Conservation (phyloP, 169 alveolate species). For the Eimeria necatrix region DNA sequence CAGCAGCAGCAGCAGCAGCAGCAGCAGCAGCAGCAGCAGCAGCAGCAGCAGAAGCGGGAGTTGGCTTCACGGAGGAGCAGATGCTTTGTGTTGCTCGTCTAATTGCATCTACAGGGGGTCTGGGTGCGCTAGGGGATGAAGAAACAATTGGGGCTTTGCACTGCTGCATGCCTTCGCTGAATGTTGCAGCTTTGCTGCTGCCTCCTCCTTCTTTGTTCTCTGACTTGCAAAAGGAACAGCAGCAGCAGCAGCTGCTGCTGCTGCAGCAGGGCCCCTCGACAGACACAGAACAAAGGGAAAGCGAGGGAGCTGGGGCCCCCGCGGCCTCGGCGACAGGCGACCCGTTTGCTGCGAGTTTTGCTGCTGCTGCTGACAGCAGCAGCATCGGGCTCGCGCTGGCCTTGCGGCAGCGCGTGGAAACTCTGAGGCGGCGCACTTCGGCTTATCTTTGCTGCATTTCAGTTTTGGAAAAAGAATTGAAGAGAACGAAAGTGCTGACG, state of each 20-base stretch:
- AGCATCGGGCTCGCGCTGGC: conserved; percentile 33
- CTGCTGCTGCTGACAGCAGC: conserved; percentile 65
- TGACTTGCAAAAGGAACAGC: background rate
- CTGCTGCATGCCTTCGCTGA: background rate
- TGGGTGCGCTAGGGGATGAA: conserved; percentile 28
- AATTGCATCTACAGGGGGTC: background rate
- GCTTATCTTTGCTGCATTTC: conserved; percentile 17
- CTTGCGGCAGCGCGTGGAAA: conserved; percentile 35
- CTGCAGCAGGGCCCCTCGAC: background rate
- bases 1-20: background rate
- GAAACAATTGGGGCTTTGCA: conserved; percentile 15
- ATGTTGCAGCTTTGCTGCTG: conserved; percentile 59
- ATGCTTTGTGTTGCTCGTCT: conserved; percentile 48
- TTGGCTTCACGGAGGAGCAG: background rate
- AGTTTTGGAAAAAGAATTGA: background rate
- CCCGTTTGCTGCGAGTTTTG: conserved; percentile 37
- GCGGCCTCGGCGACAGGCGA: background rate
- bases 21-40: conserved; percentile 28
- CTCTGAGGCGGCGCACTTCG: conserved; percentile 38
- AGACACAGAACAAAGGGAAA: background rate
- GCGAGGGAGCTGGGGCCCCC: background rate
- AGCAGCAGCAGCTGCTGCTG: background rate
- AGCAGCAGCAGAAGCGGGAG: background rate
- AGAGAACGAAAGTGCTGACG: too few species aligned
- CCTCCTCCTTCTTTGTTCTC: conserved; percentile 27